Conservation (phyloP, 164 flowering plant genomes). For the Protea cynaroides region DNA sequence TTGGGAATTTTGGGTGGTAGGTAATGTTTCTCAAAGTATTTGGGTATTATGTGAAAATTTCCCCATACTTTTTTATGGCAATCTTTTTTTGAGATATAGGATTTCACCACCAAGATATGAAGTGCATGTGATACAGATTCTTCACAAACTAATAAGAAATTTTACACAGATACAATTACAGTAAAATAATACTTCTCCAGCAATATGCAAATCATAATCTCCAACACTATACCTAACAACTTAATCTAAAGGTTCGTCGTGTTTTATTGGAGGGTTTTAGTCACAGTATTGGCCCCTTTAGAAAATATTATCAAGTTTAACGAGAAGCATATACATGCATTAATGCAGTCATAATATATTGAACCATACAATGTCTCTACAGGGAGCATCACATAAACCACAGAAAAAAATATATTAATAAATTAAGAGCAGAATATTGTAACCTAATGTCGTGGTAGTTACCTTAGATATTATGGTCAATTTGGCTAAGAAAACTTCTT, state of each 20-base stretch:
- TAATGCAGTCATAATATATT: too few relatives aligned
- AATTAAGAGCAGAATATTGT: too few relatives aligned
- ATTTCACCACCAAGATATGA: too few relatives aligned
- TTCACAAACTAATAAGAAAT: not conserved
- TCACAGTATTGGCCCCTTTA: not conserved
- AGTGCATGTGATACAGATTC: not conserved
- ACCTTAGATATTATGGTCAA: not conserved
- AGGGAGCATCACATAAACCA: not conserved
- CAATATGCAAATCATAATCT: not conserved
- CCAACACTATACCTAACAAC: not conserved
- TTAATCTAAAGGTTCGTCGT: not conserved
- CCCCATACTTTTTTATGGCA: not conserved
- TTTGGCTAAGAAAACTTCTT: not conserved
- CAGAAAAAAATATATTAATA: too few relatives aligned
- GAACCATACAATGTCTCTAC: not conserved
- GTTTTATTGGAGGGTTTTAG: not conserved
- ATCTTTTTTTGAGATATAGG: not conserved
- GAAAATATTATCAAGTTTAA: too few relatives aligned
- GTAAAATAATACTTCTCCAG: too few relatives aligned
- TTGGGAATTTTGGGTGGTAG: too few relatives aligned
- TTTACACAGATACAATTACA: not conserved
- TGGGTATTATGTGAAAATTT: too few relatives aligned
- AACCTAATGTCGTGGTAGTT: too few relatives aligned
- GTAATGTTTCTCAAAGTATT: too few relatives aligned
- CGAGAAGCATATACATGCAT: too few relatives aligned